These are phyloP conservation scores for Quercus bicolor DNA, from an alignment of 306 rosid species.

Conservation along the genomic window DNA sequence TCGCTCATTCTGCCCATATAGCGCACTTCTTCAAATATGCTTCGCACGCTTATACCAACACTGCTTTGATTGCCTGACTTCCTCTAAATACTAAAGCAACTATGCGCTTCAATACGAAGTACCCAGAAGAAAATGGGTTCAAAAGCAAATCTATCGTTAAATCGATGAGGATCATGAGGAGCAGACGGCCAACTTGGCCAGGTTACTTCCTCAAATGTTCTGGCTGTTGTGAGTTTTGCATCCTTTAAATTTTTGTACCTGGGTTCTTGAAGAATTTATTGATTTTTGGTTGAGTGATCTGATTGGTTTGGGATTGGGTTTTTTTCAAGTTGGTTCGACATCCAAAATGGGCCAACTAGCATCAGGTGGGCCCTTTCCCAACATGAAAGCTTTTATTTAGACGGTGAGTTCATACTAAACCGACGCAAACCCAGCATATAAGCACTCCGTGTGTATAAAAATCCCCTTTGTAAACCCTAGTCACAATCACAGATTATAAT, in stretches of 20 bases:
- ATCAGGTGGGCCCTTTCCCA: too few relatives aligned
- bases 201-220: constrained; percentile 36
- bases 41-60: too few relatives aligned
- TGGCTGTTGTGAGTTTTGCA: constrained; percentile 33
- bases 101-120: constrained; percentile 24
- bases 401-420: too few relatives aligned
- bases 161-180: constrained; percentile 40
- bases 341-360: too few relatives aligned
- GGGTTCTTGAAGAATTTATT: not conserved
- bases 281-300: not conserved
- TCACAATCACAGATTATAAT: too few relatives aligned
- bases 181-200: constrained; percentile 18
- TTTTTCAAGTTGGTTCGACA: constrained; percentile 1
- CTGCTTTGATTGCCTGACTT: constrained; percentile 33
- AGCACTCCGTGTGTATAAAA: too few relatives aligned
- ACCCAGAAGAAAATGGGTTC: constrained; percentile 16
- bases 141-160: constrained; percentile 6
- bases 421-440: too few relatives aligned
- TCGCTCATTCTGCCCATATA: too few relatives aligned
- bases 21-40: too few relatives aligned
- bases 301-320: not conserved
- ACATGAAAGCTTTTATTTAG: too few relatives aligned
- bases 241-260: not conserved
- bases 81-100: constrained; percentile 29
- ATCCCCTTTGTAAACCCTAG: too few relatives aligned